Percentiles rank a stretch among this genome's conserved stretches.
phyloP scores from a whole-genome alignment of 2,329 filamentous ascomycete species.

The Monosporascus sp. region DNA sequence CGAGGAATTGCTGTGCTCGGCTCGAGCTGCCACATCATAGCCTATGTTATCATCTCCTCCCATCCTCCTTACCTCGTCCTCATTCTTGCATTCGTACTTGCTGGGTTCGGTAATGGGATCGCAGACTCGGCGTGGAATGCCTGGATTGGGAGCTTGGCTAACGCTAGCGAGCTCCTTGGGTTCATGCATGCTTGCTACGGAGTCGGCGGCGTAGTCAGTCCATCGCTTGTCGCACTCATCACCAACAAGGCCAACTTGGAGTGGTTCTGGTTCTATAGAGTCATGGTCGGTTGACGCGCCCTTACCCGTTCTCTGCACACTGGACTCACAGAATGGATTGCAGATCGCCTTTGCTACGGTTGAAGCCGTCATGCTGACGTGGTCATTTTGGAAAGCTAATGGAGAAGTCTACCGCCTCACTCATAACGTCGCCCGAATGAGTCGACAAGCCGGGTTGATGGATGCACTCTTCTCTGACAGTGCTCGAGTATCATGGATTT shows the following conservation, averaged over 20 bases:
- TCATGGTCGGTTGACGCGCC: slow-evolving; percentile 52
- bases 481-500: slow-evolving; percentile 59
- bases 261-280: slow-evolving; percentile 72
- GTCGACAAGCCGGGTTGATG: slow-evolving; percentile 24
- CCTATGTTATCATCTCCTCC: slow-evolving; percentile 56
- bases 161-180: slow-evolving; percentile 64
- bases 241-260: slow-evolving; percentile 53
- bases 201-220: slow-evolving; percentile 61
- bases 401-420: slow-evolving; percentile 45
- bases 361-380: slow-evolving; percentile 43
- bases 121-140: slow-evolving; percentile 52
- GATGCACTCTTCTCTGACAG: slow-evolving; percentile 35
- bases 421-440: slow-evolving; percentile 18
- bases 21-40: slow-evolving; percentile 54
- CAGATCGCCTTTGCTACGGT: slow-evolving; percentile 48
- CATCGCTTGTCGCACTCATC: slow-evolving; percentile 64
- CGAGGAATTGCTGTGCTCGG: slow-evolving; percentile 62
- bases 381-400: slow-evolving; percentile 55
- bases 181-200: slow-evolving; percentile 66
- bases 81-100: slow-evolving; percentile 58
- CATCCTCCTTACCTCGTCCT: slow-evolving; percentile 66
- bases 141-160: slow-evolving; percentile 59
- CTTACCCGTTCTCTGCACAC: too few relatives aligned
- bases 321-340: not conserved
- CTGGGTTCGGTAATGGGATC: slow-evolving; percentile 66